These are phyloP conservation scores for Gossypium australe DNA, from an alignment of 345 rosid species.

Conservation along the genomic window DNA sequence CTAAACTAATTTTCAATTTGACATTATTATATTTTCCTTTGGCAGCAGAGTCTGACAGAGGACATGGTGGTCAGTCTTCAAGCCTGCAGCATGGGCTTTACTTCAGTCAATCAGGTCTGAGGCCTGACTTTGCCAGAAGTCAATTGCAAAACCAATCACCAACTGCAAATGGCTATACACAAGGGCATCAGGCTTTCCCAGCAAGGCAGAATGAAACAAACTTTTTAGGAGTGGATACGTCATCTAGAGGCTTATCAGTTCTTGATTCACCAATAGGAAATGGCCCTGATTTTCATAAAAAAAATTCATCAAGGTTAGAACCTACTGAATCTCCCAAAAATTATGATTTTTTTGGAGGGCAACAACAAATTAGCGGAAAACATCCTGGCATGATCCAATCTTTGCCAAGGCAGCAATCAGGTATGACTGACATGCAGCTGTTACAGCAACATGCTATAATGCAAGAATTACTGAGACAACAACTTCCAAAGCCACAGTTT, in stretches of 20 bases:
- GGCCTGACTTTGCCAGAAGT: conserved; percentile 51
- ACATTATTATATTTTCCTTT: conserved; percentile 29
- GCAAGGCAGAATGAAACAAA: conserved; percentile 53
- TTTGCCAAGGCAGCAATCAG: conserved; percentile 67
- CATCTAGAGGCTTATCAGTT: conserved; percentile 44
- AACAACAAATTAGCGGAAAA: conserved; percentile 58
- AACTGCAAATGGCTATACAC: conserved; percentile 59
- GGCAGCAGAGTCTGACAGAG: conserved; percentile 58
- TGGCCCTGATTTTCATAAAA: conserved; percentile 42
- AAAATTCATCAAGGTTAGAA: conserved; percentile 38
- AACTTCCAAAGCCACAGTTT: conserved; percentile 47
- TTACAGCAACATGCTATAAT: conserved; percentile 68
- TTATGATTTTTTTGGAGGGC: conserved; percentile 63
- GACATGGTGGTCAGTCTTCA: conserved; percentile 48
- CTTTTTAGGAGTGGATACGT: conserved; percentile 53
- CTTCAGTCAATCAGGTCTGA: conserved; percentile 40
- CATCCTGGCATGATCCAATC: conserved; percentile 54
- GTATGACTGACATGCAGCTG: conserved; percentile 67
- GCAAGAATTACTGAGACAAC: conserved; percentile 76
- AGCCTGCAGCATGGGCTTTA: conserved; percentile 47
- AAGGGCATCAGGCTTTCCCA: conserved; percentile 43
- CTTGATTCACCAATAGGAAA: conserved; percentile 40
- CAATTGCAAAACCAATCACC: conserved; percentile 52
- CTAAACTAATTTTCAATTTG: not conserved
- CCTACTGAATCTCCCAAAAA: conserved; percentile 61